Evolutionary conservation across 345 rosid genomes (phyloP).

Genomic region (Syzygium aromaticum): DNA sequence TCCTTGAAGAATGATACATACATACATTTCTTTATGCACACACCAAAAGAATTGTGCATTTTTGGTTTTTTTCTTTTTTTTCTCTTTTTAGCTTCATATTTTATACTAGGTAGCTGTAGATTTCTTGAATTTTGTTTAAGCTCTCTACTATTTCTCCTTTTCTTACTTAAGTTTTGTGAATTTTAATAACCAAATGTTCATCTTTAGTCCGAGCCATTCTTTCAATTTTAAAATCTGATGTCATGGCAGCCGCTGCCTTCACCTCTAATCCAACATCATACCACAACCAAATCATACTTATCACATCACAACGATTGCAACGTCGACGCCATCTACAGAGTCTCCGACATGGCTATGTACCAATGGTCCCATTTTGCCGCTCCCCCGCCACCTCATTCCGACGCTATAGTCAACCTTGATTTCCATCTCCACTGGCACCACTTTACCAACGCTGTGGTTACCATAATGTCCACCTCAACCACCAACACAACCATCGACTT

Average conservation of each 20-base stretch:
- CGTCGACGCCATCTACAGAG: not conserved
- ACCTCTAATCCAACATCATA: not conserved
- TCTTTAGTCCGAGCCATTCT: not conserved
- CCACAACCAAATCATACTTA: not conserved
- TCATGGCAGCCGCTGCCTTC: not conserved
- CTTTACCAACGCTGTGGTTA: not conserved
- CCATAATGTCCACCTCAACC: not conserved
- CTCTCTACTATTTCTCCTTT: not conserved
- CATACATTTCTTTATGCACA: not conserved
- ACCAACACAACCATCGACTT: not conserved
- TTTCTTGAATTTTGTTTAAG: not conserved
- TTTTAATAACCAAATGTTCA: not conserved
- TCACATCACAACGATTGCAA: not conserved
- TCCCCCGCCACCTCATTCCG: not conserved
- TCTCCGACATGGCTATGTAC: not conserved
- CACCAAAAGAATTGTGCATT: not conserved
- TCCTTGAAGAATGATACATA: not conserved
- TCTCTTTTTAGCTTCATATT: not conserved
- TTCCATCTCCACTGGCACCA: not conserved
- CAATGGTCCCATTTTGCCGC: not conserved
- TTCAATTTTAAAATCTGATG: not conserved
- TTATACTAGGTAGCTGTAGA: not conserved
- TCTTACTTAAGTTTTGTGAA: not conserved
- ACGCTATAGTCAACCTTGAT: not conserved
- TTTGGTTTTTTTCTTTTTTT: not conserved